A percentile compares a stretch with the other conserved stretches of the same genome.
Conservation (phyloP, 2,329 filamentous ascomycete genomes). For the Talaromyces sp. region DNA sequence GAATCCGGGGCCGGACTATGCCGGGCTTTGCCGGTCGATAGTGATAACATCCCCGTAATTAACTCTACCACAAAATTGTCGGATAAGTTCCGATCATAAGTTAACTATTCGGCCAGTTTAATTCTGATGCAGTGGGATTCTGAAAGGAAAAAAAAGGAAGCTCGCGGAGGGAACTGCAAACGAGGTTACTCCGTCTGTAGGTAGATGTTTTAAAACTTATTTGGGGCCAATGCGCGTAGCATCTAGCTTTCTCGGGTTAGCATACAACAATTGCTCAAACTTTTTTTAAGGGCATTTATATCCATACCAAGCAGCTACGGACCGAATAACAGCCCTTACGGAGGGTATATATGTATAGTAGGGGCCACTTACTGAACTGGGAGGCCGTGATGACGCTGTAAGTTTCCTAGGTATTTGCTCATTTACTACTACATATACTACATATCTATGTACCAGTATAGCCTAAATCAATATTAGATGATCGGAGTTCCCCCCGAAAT, state of each 20-base stretch:
- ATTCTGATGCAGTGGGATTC: no score
- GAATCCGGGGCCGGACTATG: neutral
- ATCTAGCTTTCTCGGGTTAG: no score
- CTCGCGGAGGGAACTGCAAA: neutral
- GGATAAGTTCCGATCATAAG: neutral
- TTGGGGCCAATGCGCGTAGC: no score
- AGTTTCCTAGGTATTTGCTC: neutral
- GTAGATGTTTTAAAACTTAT: neutral
- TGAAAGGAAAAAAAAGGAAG: neutral
- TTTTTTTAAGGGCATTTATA: neutral
- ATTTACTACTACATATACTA: neutral
- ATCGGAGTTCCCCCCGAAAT: neutral
- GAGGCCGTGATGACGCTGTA: neutral
- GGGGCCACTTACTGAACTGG: neutral
- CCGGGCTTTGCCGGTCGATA: constrained; percentile 1
- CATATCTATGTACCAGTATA: neutral
- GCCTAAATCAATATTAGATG: neutral
- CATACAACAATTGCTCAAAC: no score
- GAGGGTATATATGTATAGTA: no score
- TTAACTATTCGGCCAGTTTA: neutral
- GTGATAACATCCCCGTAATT: neutral
- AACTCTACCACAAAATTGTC: neutral
- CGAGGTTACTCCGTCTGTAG: neutral
- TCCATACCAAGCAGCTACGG: neutral
- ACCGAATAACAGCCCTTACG: no score